Base-by-base conservation (phyloP, 2,329 filamentous ascomycete species). In the Coniochaeta sp. region DNA sequence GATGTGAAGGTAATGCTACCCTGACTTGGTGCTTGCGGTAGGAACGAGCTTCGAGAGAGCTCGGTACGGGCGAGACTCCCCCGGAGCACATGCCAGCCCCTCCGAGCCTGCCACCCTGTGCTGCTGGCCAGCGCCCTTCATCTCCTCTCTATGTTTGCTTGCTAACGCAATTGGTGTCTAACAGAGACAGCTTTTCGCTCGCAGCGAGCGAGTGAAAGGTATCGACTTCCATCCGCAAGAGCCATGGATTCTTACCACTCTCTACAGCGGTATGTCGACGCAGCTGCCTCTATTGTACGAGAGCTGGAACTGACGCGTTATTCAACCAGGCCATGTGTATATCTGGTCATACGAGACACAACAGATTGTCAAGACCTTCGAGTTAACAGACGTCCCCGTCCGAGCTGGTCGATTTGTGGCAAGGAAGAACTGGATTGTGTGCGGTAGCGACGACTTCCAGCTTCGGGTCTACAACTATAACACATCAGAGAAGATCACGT, bases 341-440 rank as follows among this genome's bases (percentile, higher is more conserved):
- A 98, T 99, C 73, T 98, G 95, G 93, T 97, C 93, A 36, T 96
- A 96, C 77, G 93, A 96, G 78, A 96, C 92, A 58, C 92, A 96
- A 75, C 89, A 93, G 65, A 93, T 98, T 65, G 91, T 99, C 78
- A 98, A 98, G 82, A 97, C 93, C 5, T 99, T 99, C 76, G 95
- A 99, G 79, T 87, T 98, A 66, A 97, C 93, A 73, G 95, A 99
- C 82, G 95, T 99, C 58, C 95, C 95, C 65, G 93, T 99, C 62
- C 90, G 95, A 76, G 95, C 95, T 64, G 95, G 95, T 71, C 90
- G 95, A 68, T 99, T 99, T 76, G 87, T 99, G 71, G 91, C 95
- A 67, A 86, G 95, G 69, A 99, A 99, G 87, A 99, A 98, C 77
- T 99, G 95, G 95, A 96, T 96, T 68, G 91, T 96, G 60, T 95